These are phyloP conservation scores for Claviceps cyperi DNA, from an alignment of 2,329 filamentous ascomycete genomes.

Conservation along the genomic window DNA sequence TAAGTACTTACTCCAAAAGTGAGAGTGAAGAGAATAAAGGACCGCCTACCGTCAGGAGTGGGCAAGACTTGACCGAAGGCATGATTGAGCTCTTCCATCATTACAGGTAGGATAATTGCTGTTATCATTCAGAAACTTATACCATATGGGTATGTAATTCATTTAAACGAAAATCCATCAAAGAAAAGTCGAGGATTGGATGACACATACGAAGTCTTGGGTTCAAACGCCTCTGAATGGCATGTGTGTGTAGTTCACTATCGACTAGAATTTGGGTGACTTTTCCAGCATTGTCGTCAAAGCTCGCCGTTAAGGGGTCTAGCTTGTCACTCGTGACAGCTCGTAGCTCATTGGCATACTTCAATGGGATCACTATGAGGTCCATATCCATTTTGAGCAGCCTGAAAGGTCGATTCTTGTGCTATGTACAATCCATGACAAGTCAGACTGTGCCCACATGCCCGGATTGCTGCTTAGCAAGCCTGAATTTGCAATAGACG, in stretches of 20 bases:
- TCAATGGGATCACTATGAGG: constrained; percentile 6
- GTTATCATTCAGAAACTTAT: too few relatives aligned
- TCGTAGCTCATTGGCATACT: constrained; percentile 6
- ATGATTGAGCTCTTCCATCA: constrained; percentile 7
- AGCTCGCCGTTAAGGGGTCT: constrained; percentile 8
- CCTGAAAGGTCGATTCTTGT: constrained; percentile 6
- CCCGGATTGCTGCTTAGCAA: too few relatives aligned
- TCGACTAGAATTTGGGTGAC: constrained; percentile 7
- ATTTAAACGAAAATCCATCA: too few relatives aligned
- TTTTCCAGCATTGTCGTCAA: constrained; percentile 8
- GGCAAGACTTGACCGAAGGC: constrained; percentile 5
- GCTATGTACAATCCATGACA: neutral
- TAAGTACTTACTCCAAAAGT: neutral
- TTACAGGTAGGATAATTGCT: constrained; percentile 7
- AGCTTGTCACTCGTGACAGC: constrained; percentile 8
- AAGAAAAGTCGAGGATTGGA: neutral
- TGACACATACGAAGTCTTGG: constrained; percentile 7
- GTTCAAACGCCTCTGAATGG: constrained; percentile 7
- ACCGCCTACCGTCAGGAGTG: neutral
- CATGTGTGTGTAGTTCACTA: constrained; percentile 8
- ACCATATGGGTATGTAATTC: too few relatives aligned
- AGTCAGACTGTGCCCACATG: too few relatives aligned
- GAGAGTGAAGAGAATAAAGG: neutral
- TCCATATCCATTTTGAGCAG: constrained; percentile 9
- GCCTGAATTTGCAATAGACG: too few relatives aligned